Conservation (phyloP, 1,284 basidiomycete species). For the Microbotryum violaceum region DNA sequence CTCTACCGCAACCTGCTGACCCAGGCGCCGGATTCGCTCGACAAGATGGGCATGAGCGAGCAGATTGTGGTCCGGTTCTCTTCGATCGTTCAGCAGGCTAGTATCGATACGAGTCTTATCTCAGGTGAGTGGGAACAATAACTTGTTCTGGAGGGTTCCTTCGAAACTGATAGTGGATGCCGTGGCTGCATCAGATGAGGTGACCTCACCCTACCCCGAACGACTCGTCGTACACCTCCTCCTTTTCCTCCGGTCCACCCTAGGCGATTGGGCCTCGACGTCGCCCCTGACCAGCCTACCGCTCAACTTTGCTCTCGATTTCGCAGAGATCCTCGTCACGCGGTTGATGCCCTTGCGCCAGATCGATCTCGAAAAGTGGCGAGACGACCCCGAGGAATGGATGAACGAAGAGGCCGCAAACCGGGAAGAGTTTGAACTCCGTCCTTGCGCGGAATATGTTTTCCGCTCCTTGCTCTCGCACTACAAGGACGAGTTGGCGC, state of each 20-base stretch:
- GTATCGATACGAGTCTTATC: slow-evolving; percentile 1
- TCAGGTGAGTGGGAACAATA: slow-evolving; percentile 3
- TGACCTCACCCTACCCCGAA: slow-evolving; percentile 21
- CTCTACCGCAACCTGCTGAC: slow-evolving; percentile 23
- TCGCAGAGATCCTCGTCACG: slow-evolving; percentile 19
- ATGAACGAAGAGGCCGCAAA: slow-evolving; percentile 36
- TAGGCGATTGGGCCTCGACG: slow-evolving; percentile 30
- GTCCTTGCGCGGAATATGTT: slow-evolving; percentile 33
- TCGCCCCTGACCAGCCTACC: slow-evolving; percentile 15
- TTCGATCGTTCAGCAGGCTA: slow-evolving; percentile 19
- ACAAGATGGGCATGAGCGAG: slow-evolving; percentile 19
- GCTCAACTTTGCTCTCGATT: slow-evolving; percentile 6
- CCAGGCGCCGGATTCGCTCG: slow-evolving; percentile 18
- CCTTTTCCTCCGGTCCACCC: slow-evolving; percentile 28
- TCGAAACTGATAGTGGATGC: background rate
- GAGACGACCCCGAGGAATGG: slow-evolving; percentile 35
- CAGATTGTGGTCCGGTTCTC: slow-evolving; percentile 18
- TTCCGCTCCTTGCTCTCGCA: slow-evolving; percentile 24
- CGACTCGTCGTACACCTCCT: slow-evolving; percentile 30
- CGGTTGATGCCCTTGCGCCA: slow-evolving; percentile 26
- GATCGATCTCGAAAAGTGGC: slow-evolving; percentile 32
- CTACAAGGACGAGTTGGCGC: slow-evolving; percentile 23
- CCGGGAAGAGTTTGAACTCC: slow-evolving; percentile 33
- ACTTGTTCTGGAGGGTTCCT: no score
- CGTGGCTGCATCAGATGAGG: slow-evolving; percentile 12